Base-by-base conservation (phyloP, 257 asterid genomes). In the Solanum dulcamara region DNA sequence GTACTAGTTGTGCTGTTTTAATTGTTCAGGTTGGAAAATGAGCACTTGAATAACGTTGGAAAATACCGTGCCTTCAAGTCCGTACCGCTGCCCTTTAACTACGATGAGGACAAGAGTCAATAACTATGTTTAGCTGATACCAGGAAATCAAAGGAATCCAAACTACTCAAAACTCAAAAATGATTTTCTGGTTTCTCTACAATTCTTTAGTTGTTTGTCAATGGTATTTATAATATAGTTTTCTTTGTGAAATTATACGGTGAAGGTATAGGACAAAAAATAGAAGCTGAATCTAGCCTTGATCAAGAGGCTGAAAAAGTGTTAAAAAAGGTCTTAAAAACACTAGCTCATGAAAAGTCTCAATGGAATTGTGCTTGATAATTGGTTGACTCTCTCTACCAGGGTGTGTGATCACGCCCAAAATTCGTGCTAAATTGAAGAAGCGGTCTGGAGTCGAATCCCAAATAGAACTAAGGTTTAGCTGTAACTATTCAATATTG, bases 41-140 rank as follows among this genome's bases (percentile, higher is more conserved):
- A 96, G 88, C 97, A 93, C 88, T 88, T 93, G 90, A 93, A 95
- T 89, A 95, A 94, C 82, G 97, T 94, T 4, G 98, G 97, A 18
- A 93, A 92, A 68, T 93, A 88, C 86, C 83, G 97, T 60, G 97
- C 99, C 3, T 92, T 92, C 88, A 95, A 93, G 85, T 87, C 97
- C 0, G 92, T 94, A 17, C 98, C 98, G 0, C 83, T 95, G 87
- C 98, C 98, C 10, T 95, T 95, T 90, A 90, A 91, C 92, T 92
- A 94, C 42, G 93, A 93, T 70, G 95, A 90, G 44, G 92, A 90
- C 74, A 91, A 91, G 87, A 86, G 86, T 82, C 24, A 51, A 28
- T 87, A 51, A 55, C 18, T 22, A n/a, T 8, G 83, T 62, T 13
- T 75, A 42, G 55, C 26, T 44, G 17, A 44, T 44, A 48, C 42